A percentile compares a stretch with the other conserved stretches of the same genome.
Conservation (phyloP, 1,284 basidiomycete genomes). For the Takashimella koratensis region DNA sequence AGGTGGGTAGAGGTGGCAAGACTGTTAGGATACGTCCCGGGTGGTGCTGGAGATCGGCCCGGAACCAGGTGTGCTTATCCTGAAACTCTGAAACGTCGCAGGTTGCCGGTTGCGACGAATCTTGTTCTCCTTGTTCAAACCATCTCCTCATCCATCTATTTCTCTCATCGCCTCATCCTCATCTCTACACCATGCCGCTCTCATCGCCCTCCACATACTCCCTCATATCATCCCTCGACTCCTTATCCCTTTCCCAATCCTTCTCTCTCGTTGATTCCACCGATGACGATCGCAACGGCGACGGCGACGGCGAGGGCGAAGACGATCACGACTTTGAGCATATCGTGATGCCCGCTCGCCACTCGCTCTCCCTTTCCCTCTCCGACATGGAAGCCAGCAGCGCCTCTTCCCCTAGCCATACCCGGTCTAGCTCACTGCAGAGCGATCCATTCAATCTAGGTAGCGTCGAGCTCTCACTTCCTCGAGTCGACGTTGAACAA, state of each 20-base stretch:
- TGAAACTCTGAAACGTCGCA: no score
- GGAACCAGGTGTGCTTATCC: no score
- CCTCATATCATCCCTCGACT: background rate
- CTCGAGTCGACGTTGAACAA: slow-evolving; percentile 2
- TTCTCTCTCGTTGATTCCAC: no score
- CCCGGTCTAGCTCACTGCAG: background rate
- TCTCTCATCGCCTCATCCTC: no score
- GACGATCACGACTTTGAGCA: background rate
- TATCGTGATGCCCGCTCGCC: background rate
- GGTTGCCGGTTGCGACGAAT: no score
- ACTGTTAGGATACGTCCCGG: no score
- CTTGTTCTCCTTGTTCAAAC: no score
- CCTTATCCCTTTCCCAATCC: background rate
- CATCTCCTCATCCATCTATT: no score
- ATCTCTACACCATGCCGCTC: background rate
- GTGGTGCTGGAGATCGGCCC: no score
- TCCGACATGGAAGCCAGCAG: background rate
- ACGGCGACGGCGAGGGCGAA: background rate
- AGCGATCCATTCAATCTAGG: background rate
- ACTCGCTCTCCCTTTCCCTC: background rate
- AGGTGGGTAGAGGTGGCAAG: no score
- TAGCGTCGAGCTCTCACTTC: slow-evolving; percentile 4
- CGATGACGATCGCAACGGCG: background rate
- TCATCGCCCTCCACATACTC: background rate
- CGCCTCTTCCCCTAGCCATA: background rate